A percentile compares a stretch with the other conserved stretches of the same genome.
phyloP scores from a whole-genome alignment of 345 rosid species.

The Brassica incana region DNA sequence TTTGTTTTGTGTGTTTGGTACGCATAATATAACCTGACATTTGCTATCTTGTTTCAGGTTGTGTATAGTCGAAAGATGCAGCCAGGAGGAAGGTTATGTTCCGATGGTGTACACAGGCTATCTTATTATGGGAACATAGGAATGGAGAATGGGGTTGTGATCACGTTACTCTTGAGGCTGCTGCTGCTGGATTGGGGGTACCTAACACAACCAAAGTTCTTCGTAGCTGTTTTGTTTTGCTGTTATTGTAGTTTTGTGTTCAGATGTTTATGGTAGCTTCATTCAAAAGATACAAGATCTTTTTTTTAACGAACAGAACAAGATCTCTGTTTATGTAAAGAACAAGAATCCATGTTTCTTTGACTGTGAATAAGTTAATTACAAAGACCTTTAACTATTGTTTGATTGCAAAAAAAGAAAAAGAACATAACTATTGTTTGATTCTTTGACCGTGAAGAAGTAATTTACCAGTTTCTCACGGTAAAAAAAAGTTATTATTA shows the following conservation, averaged over 20 bases:
- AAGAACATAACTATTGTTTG: neutral
- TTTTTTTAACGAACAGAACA: neutral
- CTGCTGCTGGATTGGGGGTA: neutral
- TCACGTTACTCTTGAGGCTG: neutral
- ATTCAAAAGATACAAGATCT: no score
- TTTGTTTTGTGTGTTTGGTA: no score
- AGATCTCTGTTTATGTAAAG: neutral
- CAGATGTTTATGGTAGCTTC: neutral
- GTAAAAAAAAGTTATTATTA: neutral
- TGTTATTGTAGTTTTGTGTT: neutral
- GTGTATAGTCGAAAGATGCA: no score
- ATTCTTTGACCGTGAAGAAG: constrained; percentile 24
- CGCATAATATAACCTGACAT: no score
- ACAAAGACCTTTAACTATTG: no score
- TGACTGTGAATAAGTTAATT: neutral
- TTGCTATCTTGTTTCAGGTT: no score
- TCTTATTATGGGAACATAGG: no score
- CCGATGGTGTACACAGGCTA: no score
- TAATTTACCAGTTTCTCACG: constrained; percentile 8
- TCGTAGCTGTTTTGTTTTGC: neutral
- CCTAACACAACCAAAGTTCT: neutral
- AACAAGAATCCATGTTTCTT: neutral
- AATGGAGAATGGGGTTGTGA: neutral
- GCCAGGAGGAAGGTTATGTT: no score
- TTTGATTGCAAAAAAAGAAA: neutral